phyloP scores from a whole-genome alignment of 768 basidiomycete species.

The Coprinopsis marcescibilis region DNA sequence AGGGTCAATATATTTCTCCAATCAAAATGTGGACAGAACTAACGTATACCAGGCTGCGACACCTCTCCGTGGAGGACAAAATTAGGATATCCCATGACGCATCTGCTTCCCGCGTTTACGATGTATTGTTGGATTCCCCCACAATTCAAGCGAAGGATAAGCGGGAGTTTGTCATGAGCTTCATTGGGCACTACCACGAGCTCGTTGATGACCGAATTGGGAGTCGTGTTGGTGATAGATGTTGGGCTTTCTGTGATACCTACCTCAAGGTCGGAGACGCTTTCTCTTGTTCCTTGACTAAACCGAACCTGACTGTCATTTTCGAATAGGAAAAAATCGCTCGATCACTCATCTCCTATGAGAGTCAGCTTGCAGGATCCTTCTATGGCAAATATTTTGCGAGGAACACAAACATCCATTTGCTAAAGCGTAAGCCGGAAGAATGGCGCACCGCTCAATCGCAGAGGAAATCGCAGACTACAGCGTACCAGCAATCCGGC shows the following conservation, averaged over 20 bases:
- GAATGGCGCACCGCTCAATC: constrained; percentile 80
- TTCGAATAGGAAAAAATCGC: constrained; percentile 92
- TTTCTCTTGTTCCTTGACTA: neutral
- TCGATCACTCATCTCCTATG: constrained; percentile 65
- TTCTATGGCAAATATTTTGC: constrained; percentile 88
- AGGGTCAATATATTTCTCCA: constrained; percentile 41
- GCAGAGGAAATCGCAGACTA: constrained; percentile 25
- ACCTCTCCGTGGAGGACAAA: constrained; percentile 53
- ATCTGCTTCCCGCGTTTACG: constrained; percentile 74
- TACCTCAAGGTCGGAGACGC: constrained; percentile 71
- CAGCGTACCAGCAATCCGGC: constrained; percentile 10
- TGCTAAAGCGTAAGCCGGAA: constrained; percentile 72
- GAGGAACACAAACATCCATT: constrained; percentile 67
- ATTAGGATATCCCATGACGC: constrained; percentile 47
- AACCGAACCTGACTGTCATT: constrained; percentile 7
- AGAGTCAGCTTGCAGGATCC: constrained; percentile 66
- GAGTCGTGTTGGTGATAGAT: constrained; percentile 84
- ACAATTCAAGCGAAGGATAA: constrained; percentile 60
- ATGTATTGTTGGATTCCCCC: constrained; percentile 65
- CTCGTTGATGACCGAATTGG: constrained; percentile 90
- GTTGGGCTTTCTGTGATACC: constrained; percentile 87
- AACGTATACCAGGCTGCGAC: constrained; percentile 41
- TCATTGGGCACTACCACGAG: constrained; percentile 72
- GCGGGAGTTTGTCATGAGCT: constrained; percentile 63
- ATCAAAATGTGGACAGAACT: constrained; percentile 1